Base-by-base conservation (phyloP, 1,284 basidiomycete genomes). In the Athelia psychrophila region DNA sequence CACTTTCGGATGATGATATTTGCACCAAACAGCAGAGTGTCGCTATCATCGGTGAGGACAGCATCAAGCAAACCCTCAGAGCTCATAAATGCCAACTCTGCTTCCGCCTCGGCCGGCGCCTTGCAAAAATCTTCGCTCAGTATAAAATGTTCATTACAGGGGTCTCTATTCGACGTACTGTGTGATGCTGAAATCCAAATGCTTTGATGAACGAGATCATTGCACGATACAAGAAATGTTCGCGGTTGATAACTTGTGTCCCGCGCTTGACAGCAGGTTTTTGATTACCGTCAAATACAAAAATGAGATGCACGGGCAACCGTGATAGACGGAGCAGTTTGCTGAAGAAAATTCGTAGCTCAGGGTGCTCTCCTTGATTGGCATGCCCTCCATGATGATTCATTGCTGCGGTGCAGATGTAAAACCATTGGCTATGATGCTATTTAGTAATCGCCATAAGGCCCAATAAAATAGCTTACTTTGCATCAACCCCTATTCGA, bases 91-190 rank as follows among this genome's bases (percentile, higher is more conserved):
- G 96, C 96, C 1, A 99, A 76, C 64, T 99, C 96, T 0, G 96
- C 96, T 68, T 99, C 96, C 0, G 96, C 96, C 69, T 98, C 96
- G 10, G 93, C 96, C 0, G 92, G 92, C 4, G 96, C 96, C 83
- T 90, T 54, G 20, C 9, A 38, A 35, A 23, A 18, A 44, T 20
- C 38, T 48, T 50, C 16, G 48, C 38, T 23, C 3, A 20, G 35
- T 52, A 36, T 15, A n/a, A n/a, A n/a, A n/a, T n/a, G n/a, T n/a
- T n/a, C n/a, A n/a, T n/a, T n/a, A n/a, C n/a, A n/a, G n/a, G n/a
- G n/a, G n/a, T n/a, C n/a, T n/a, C n/a, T n/a, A n/a, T n/a, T n/a
- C 16, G 38, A 72, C 84, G 58, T 59, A 89, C 89, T 64, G 80
- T 84, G 64, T 85, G 78, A 83, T 87, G 93, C 63, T 94, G 89